A percentile compares a stretch with the other conserved stretches of the same genome.
Conservation (phyloP, 805 yeast genomes). For the Wickerhamiella azymoides region DNA sequence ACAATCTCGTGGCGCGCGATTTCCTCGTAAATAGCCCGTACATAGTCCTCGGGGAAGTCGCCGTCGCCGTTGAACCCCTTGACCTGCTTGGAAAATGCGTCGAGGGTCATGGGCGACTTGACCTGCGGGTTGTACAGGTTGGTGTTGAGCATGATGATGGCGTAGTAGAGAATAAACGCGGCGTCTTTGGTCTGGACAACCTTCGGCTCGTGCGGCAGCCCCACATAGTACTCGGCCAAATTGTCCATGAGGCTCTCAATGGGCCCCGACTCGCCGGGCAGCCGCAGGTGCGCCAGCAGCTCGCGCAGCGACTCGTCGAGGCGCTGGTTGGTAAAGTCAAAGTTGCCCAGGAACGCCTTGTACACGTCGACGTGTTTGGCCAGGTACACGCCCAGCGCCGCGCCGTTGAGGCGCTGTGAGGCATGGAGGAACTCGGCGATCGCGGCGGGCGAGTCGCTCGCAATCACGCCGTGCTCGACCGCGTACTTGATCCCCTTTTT, state of each 20-base stretch:
- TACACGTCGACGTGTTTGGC: constrained; percentile 67
- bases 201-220: constrained; percentile 36
- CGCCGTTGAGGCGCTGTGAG: constrained; percentile 75
- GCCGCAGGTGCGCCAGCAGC: constrained; percentile 65
- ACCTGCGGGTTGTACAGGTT: constrained; percentile 89
- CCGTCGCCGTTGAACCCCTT: constrained; percentile 55
- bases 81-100: constrained; percentile 64
- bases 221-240: constrained; percentile 69
- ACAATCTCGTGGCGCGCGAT: constrained; percentile 80
- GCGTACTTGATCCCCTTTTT: constrained; percentile 56
- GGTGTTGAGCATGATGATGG: constrained; percentile 87
- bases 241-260: constrained; percentile 83
- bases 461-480: constrained; percentile 51
- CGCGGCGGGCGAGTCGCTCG: constrained; percentile 33
- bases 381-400: constrained; percentile 69
- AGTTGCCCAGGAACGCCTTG: constrained; percentile 47
- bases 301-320: constrained; percentile 89
- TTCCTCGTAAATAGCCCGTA: constrained; percentile 65
- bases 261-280: constrained; percentile 96
- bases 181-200: constrained; percentile 61
- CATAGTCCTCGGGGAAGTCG: constrained; percentile 77
- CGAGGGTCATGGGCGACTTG: constrained; percentile 67
- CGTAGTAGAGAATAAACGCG: constrained; percentile 77
- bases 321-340: constrained; percentile 64
- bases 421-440: constrained; percentile 66